Conservation (phyloP, 768 basidiomycete genomes). For the Rubroboletus satanas region DNA sequence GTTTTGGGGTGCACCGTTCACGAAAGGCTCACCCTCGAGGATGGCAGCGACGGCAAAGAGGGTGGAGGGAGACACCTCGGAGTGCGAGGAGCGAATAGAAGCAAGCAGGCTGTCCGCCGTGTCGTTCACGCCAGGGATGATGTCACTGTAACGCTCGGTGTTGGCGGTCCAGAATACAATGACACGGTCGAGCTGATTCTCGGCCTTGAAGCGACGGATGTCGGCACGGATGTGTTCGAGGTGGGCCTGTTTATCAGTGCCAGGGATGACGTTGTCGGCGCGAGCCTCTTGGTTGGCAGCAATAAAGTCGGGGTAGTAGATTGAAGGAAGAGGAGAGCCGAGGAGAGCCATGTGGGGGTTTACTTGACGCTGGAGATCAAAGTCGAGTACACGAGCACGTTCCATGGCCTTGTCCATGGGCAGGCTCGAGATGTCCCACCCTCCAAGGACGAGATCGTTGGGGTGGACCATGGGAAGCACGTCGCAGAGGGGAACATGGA, state of each 20-base stretch:
- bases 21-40: slow-evolving; percentile 91
- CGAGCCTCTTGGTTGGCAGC: slow-evolving; percentile 96
- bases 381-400: slow-evolving; percentile 91
- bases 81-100: slow-evolving; percentile 80
- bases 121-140: slow-evolving; percentile 94
- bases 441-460: slow-evolving; percentile 94
- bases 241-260: slow-evolving; percentile 83
- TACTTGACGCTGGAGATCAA: slow-evolving; percentile 95
- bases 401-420: slow-evolving; percentile 90
- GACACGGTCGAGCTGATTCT: slow-evolving; percentile 79
- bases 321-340: slow-evolving; percentile 83
- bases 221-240: slow-evolving; percentile 90
- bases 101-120: slow-evolving; percentile 83
- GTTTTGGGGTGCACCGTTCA: slow-evolving; percentile 98
- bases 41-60: slow-evolving; percentile 94
- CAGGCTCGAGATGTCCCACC: slow-evolving; percentile 93
- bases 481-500: slow-evolving; percentile 88
- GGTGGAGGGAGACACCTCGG: slow-evolving; percentile 94
- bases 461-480: slow-evolving; percentile 97
- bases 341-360: slow-evolving; percentile 77
- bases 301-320: slow-evolving; percentile 98
- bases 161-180: slow-evolving; percentile 99
- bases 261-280: slow-evolving; percentile 89
- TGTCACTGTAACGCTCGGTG: slow-evolving; percentile 95
- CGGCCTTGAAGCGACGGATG: slow-evolving; percentile 87